Base-by-base conservation (phyloP, 2,329 filamentous ascomycete species). In the Penicillium nordicum region DNA sequence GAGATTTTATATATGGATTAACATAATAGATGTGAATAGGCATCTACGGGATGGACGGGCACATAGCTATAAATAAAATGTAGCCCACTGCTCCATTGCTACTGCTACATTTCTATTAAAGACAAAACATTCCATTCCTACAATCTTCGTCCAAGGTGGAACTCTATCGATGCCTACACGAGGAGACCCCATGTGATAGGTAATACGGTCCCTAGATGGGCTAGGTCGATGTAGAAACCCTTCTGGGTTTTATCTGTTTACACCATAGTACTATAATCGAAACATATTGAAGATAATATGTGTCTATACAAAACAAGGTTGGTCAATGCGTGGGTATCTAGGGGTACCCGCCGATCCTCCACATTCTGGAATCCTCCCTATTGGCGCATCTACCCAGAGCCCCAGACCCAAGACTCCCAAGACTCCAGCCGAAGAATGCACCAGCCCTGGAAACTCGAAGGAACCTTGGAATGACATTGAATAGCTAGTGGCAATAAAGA, bases 61-160 rank as follows among this genome's bases (percentile, higher is more conserved):
- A 34, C 10, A 16, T 5, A 23, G 5, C 16, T 45, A 45, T 45
- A 45, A n/a, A 9, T n/a, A 8, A 34, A 41, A 41, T 30, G 2
- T 8, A 29, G 16, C 3, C 36, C 25, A 23, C 18, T 18, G 14
- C 40, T 27, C 18, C 51, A 54, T 54, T 36, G 37, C 38, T 30
- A 36, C 12, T 30, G 4, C 29, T 32, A 32, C 30, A 32, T 32
- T 32, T 14, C 30, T 32, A 21, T n/a, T 14, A 44, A 52, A 56
- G 48, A 52, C 53, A 53, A 32, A 16, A 42, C 53, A 52, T 55
- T 55, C 52, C 32, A 43, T 30, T 37, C 52, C 23, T 45, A 23
- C 18, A 16, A 21, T 21, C 43, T 32, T 32, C 29, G 16, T 10
- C 12, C 6, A 3, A 16, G 12, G 43, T 7, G 18, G 23, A 45